Percentiles rank a stretch among this genome's conserved stretches.
Evolutionary conservation across 1,139 yeast genomes (phyloP).

Genomic region (Suhomyces kunorum): DNA sequence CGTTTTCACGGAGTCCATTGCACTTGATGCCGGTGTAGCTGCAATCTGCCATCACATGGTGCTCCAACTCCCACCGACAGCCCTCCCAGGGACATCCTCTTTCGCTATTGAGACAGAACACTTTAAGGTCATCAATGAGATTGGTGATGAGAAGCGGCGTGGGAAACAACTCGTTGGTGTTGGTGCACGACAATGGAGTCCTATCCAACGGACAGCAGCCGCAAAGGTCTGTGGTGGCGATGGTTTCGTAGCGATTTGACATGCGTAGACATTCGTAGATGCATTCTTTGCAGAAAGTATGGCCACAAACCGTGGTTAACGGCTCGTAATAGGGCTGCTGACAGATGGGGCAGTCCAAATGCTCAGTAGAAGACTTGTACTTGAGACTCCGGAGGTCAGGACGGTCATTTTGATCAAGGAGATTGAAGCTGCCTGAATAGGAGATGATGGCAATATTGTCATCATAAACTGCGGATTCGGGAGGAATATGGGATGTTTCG

Average conservation of each 20-base stretch:
- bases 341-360: constrained; percentile 58
- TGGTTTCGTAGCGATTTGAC: constrained; percentile 15
- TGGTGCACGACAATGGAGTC: constrained; percentile 42
- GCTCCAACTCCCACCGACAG: constrained; percentile 59
- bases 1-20: constrained; percentile 26
- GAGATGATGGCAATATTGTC: constrained; percentile 14
- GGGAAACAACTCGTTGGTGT: constrained; percentile 52
- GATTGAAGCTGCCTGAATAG: constrained; percentile 11
- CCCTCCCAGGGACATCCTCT: constrained; percentile 64
- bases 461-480: constrained; percentile 4
- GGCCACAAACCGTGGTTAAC: constrained; percentile 59
- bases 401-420: constrained; percentile 14
- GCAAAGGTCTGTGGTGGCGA: constrained; percentile 16
- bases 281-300: constrained; percentile 58
- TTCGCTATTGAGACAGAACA: constrained; percentile 51
- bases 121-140: constrained; percentile 61
- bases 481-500: background rate
- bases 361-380: constrained; percentile 48
- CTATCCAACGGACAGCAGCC: constrained; percentile 67
- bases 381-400: constrained; percentile 40
- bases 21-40: constrained; percentile 53
- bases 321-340: constrained; percentile 59
- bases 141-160: constrained; percentile 64
- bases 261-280: constrained; percentile 49
- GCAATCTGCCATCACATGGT: constrained; percentile 54